Percentiles rank a stretch among this genome's conserved stretches.
These are phyloP conservation scores for Dendrobium chrysotoxum DNA, from an alignment of 106 monocot genomes.

Conservation along the genomic window DNA sequence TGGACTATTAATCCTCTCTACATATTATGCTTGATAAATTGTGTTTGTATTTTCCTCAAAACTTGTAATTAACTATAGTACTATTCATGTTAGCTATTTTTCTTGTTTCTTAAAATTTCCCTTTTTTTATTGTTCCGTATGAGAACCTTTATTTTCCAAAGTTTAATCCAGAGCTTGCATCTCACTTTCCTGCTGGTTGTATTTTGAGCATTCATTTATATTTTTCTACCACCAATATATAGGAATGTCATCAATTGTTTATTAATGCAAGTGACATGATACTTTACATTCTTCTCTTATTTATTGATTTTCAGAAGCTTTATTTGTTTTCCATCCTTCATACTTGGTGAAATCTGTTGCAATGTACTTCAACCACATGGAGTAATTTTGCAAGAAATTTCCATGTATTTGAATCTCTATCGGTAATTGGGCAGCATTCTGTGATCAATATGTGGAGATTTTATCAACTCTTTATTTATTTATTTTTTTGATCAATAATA, in stretches of 20 bases:
- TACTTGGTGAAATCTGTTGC: not conserved
- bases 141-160: not conserved
- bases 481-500: not conserved
- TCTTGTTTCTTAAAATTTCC: not conserved
- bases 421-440: not conserved
- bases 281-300: not conserved
- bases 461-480: not conserved
- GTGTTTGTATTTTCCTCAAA: not conserved
- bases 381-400: not conserved
- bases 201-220: slow-evolving; percentile 1
- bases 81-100: not conserved
- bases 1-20: not conserved
- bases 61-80: not conserved
- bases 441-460: not conserved
- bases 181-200: not conserved
- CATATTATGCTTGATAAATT: not conserved
- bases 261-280: not conserved
- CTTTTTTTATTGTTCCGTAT: not conserved
- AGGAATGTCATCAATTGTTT: not conserved
- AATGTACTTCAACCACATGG: not conserved
- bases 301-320: not conserved
- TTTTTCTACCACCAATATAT: not conserved
- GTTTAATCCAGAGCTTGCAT: not conserved
- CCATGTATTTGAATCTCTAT: not conserved
- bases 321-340: not conserved